These are phyloP conservation scores for Paecilomyces dactylethromorphus DNA, from an alignment of 2,329 filamentous ascomycete genomes.

Conservation along the genomic window DNA sequence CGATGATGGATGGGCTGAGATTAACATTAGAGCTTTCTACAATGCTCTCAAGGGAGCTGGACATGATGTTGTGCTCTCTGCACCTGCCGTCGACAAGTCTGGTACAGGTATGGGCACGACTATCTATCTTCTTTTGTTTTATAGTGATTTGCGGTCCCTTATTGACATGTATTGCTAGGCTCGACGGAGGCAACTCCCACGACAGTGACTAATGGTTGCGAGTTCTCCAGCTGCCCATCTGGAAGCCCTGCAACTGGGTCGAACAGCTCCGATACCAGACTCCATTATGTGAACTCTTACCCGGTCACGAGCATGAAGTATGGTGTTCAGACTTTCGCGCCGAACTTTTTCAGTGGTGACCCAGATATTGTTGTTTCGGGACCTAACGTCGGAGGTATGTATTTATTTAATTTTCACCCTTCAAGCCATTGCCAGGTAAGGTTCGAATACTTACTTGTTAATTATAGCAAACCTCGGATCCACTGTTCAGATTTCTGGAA, in stretches of 20 bases:
- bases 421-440: background rate
- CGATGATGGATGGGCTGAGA: slow-evolving; percentile 69
- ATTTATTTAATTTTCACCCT: too few relatives aligned
- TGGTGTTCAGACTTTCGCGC: slow-evolving; percentile 53
- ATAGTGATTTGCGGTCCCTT: background rate
- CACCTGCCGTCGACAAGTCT: slow-evolving; percentile 60
- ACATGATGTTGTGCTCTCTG: slow-evolving; percentile 58
- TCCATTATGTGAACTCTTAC: slow-evolving; percentile 68
- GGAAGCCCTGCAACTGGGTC: slow-evolving; percentile 50
- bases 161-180: slow-evolving; percentile 33
- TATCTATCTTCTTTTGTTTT: background rate
- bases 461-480: slow-evolving; percentile 49
- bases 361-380: slow-evolving; percentile 62
- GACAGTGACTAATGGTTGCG: slow-evolving; percentile 46
- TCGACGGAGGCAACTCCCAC: slow-evolving; percentile 46
- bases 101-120: slow-evolving; percentile 45
- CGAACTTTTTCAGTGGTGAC: slow-evolving; percentile 46
- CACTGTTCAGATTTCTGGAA: slow-evolving; percentile 55
- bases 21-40: slow-evolving; percentile 57
- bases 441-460: background rate
- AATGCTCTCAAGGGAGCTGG: slow-evolving; percentile 49
- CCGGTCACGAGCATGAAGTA: slow-evolving; percentile 59
- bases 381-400: slow-evolving; percentile 47
- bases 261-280: slow-evolving; percentile 50
- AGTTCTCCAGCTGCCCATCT: slow-evolving; percentile 56